These are phyloP conservation scores for Exserohilum turcica DNA, from an alignment of 2,329 filamentous ascomycete genomes.

Conservation along the genomic window DNA sequence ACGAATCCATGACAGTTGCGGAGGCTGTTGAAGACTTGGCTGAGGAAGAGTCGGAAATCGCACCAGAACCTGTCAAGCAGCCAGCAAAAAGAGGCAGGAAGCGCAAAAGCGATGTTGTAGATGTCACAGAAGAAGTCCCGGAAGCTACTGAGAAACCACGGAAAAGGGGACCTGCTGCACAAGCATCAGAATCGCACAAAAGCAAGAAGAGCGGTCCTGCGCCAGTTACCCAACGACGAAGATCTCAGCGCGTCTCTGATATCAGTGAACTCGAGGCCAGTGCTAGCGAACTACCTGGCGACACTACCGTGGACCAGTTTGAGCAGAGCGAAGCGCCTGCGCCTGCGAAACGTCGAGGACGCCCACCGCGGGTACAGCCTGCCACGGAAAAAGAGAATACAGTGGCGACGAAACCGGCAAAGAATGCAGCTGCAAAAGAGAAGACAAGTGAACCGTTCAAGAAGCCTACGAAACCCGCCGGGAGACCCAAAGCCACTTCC, in stretches of 20 bases:
- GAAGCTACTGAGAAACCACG: constrained; percentile 19
- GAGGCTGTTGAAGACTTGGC: constrained; percentile 24
- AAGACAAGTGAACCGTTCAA: constrained; percentile 32
- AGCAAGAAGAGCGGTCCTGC: constrained; percentile 26
- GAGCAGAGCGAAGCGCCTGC: constrained; percentile 29
- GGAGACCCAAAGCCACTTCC: constrained; percentile 28
- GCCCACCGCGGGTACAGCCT: constrained; percentile 30
- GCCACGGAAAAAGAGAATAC: constrained; percentile 18
- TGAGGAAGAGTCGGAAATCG: constrained; percentile 38
- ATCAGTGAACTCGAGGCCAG: constrained; percentile 36
- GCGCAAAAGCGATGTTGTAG: constrained; percentile 35
- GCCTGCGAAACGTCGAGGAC: constrained; percentile 32
- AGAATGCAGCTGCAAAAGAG: constrained; percentile 15
- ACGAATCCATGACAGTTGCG: constrained; percentile 32
- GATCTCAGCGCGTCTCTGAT: constrained; percentile 38
- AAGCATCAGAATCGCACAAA: constrained; percentile 20
- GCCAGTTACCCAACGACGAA: constrained; percentile 22
- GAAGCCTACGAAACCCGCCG: constrained; percentile 30
- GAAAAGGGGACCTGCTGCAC: constrained; percentile 23
- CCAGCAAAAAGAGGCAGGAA: constrained; percentile 36
- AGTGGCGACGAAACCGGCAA: constrained; percentile 13
- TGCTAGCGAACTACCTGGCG: constrained; percentile 28
- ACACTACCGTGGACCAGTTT: constrained; percentile 24
- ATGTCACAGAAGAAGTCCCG: constrained; percentile 24
- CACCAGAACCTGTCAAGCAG: constrained; percentile 31